These are phyloP conservation scores for Verticillium nonalfalfae DNA, from an alignment of 2,329 filamentous ascomycete species.

Conservation along the genomic window DNA sequence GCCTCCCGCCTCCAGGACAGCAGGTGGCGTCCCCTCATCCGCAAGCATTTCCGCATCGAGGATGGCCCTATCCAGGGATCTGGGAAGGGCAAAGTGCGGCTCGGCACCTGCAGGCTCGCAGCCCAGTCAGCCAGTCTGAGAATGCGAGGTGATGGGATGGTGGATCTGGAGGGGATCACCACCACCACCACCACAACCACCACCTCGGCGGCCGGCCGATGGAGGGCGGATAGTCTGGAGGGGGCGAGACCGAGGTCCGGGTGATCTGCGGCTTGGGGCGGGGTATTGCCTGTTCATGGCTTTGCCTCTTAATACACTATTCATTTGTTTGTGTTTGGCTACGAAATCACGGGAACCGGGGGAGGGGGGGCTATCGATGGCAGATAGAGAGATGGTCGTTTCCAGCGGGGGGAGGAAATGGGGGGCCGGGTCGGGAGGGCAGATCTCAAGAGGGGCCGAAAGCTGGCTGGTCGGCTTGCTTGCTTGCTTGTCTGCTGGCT, in stretches of 20 bases:
- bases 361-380: neutral
- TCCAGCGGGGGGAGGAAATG: too few species aligned
- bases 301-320: neutral
- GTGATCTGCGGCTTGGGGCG: neutral
- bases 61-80: conserved; percentile 3
- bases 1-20: neutral
- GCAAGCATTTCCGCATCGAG: conserved; percentile 8
- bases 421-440: neutral
- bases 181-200: neutral
- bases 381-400: too few species aligned
- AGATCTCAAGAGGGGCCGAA: neutral
- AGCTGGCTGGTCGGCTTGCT: too few species aligned
- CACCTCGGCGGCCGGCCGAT: too few species aligned
- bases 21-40: neutral
- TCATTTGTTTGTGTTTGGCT: neutral
- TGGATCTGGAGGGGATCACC: neutral
- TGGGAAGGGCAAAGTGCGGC: neutral
- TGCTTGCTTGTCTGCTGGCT: neutral
- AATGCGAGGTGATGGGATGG: neutral
- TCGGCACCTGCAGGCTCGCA: neutral
- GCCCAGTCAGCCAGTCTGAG: neutral
- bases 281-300: neutral
- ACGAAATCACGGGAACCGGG: neutral
- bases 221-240: neutral
- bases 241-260: neutral